phyloP scores from a whole-genome alignment of 179 eudicot species.

The Spergularia azorica region DNA sequence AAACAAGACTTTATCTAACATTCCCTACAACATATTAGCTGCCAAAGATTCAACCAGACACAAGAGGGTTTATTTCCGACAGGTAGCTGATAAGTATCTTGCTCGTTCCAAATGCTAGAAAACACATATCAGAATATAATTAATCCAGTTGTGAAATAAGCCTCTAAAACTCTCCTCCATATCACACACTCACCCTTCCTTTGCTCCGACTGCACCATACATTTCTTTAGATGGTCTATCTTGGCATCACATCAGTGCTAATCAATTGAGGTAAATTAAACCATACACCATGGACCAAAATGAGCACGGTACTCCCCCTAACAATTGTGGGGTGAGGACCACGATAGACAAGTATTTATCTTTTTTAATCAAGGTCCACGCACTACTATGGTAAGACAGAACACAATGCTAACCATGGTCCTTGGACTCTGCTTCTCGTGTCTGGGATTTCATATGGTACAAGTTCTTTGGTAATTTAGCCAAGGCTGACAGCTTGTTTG shows the following conservation, averaged over 20 bases:
- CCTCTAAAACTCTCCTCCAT: too few species aligned
- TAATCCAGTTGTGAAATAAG: background rate
- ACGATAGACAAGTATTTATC: too few species aligned
- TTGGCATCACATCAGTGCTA: background rate
- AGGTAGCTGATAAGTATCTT: background rate
- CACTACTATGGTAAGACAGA: too few species aligned
- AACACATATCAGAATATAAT: background rate
- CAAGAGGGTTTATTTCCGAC: background rate
- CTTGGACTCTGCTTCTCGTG: too few species aligned
- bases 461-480: too few species aligned
- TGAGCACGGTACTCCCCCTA: too few species aligned
- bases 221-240: background rate
- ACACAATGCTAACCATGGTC: too few species aligned
- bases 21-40: background rate
- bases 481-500: too few species aligned
- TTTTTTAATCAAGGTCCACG: too few species aligned
- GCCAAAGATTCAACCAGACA: background rate
- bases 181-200: background rate
- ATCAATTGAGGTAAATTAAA: background rate
- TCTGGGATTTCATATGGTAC: too few species aligned
- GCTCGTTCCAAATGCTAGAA: background rate
- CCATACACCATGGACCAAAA: too few species aligned
- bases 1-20: slow-evolving; percentile 7
- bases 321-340: too few species aligned
- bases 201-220: background rate